These are phyloP conservation scores for Begonia masoniana DNA, from an alignment of 306 rosid genomes.

Conservation along the genomic window DNA sequence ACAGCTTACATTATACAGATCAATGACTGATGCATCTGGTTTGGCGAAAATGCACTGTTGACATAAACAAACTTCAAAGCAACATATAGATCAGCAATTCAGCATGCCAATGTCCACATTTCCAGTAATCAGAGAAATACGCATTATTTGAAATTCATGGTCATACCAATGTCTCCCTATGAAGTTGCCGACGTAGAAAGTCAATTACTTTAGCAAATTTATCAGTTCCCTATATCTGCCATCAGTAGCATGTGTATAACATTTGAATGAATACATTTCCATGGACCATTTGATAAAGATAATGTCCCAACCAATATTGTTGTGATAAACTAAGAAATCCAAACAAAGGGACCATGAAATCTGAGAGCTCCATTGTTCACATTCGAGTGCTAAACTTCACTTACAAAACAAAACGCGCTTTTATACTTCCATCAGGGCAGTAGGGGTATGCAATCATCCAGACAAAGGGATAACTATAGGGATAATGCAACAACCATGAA, in stretches of 20 bases:
- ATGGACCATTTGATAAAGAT: no score
- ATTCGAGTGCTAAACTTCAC: no score
- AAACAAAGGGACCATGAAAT: no score
- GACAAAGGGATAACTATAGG: no score
- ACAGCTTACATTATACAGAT: slow-evolving; percentile 69
- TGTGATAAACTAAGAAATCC: no score
- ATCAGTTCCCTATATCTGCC: slow-evolving; percentile 70
- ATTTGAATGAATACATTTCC: neutral
- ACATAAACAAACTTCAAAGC: slow-evolving; percentile 77
- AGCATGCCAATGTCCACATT: slow-evolving; percentile 10
- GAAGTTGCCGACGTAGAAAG: slow-evolving; percentile 80
- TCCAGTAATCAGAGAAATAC: neutral
- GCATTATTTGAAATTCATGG: neutral
- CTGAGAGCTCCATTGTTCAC: no score
- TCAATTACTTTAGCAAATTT: slow-evolving; percentile 92
- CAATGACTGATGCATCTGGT: slow-evolving; percentile 71
- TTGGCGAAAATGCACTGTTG: slow-evolving; percentile 89
- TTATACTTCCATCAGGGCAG: no score
- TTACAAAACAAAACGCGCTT: no score
- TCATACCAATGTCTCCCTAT: slow-evolving; percentile 76
- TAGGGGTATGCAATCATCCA: no score
- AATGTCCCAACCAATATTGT: no score
- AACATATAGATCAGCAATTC: slow-evolving; percentile 9
- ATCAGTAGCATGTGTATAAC: neutral
- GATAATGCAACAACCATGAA: no score